Evolutionary conservation across 805 yeast species (phyloP), one percentile per base, ranked within the genome.

Genomic region (Myxozyma sirexii): DNA sequence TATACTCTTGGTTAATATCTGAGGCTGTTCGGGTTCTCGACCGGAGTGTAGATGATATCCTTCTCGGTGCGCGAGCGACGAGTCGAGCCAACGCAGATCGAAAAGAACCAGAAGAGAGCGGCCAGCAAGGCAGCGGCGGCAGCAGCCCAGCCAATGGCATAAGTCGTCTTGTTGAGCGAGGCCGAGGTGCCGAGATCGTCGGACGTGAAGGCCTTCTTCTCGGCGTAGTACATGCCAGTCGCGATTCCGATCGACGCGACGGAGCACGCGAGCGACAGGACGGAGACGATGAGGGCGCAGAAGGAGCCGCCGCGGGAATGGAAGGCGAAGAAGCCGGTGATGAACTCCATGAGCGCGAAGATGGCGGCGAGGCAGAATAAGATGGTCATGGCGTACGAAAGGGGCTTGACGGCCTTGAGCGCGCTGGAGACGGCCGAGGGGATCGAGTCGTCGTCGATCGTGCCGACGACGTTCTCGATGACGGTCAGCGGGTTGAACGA

Each of bases 121-220:
- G 82, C 71, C 51, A 79, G 52, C 15, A 82, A 59, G 1, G 80
- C 68, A 5, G 84, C 83, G 15, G 72, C 85, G 1, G 79, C 80
- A 1, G 85, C 79, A 13, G 83, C 83, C 94, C 93, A 88, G 7
- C 83, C 74, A 47, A 85, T 72, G 1, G 84, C 90, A 54, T 83
- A 80, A 65, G 80, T 86, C 52, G 67, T 57, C 19, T 75, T 74
- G 35, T 83, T 81, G 52, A 88, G 68, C 38, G 71, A 70, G 1
- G 89, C 81, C 39, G 72, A 70, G 49, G 86, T 78, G 15, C 96
- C 96, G 66, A 77, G 84, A 1, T 71, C 70, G 1, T 68, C 70
- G 12, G 74, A 72, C 35, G 76, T 74, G 75, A 89, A 77, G 55
- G 80, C 76, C 12, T 75, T 73, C 59, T 79, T 73, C 61, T 85